Evolutionary conservation across 805 yeast genomes (phyloP).

Genomic region (Pichia deserticola): DNA sequence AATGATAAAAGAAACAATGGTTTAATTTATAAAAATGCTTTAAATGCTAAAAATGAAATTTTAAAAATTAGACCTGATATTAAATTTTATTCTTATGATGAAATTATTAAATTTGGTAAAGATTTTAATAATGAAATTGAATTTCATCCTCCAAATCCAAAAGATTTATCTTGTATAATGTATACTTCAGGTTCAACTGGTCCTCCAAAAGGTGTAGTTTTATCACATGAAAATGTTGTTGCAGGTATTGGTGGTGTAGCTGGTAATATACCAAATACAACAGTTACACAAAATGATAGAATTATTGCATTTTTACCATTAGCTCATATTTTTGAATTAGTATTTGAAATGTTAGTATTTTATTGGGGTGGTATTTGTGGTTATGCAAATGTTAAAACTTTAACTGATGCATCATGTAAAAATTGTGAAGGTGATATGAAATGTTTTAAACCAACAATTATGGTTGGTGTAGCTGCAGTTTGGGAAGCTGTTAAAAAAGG

Average conservation of each 20-base stretch:
- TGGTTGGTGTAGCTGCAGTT: conserved; percentile 99
- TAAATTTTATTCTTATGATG: conserved; percentile 55
- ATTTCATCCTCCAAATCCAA: conserved; percentile 42
- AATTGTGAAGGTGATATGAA: conserved; percentile 86
- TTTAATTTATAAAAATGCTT: conserved; percentile 49
- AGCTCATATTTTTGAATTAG: conserved; percentile 93
- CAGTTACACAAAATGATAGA: conserved; percentile 54
- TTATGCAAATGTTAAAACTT: conserved; percentile 87
- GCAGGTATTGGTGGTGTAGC: conserved; percentile 85
- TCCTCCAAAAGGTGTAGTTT: conserved; percentile 75
- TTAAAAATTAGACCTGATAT: conserved; percentile 69
- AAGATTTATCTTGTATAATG: conserved; percentile 69
- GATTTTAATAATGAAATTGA: conserved; percentile 34
- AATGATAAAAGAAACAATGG: conserved; percentile 62
- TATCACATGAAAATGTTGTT: conserved; percentile 58
- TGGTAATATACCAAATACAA: conserved; percentile 45
- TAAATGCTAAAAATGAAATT: conserved; percentile 51
- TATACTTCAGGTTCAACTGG: conserved; percentile 87
- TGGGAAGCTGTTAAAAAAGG: conserved; percentile 97
- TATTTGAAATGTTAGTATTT: conserved; percentile 69
- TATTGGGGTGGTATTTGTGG: conserved; percentile 90
- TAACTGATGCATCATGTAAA: conserved; percentile 71
- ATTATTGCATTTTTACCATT: conserved; percentile 86
- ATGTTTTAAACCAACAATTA: conserved; percentile 80
- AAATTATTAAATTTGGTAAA: conserved; percentile 58